A percentile compares a stretch with the other conserved stretches of the same genome.
Conservation (phyloP, 169 alveolate species). For the Eimeria necatrix region DNA sequence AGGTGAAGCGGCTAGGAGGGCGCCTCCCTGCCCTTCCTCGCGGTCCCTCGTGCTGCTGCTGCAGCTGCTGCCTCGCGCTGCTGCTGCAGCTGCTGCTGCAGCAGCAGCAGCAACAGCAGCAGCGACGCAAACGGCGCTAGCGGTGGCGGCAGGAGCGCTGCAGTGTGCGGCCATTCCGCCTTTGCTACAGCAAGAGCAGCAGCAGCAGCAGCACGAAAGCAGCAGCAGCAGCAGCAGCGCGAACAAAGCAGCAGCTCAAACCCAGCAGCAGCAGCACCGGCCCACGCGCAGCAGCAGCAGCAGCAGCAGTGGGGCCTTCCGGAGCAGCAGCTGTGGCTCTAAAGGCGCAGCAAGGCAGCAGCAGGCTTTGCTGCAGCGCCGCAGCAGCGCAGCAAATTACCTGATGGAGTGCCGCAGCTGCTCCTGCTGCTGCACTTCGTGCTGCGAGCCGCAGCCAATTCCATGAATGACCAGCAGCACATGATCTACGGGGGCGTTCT, state of each 20-base stretch:
- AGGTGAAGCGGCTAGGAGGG: background rate
- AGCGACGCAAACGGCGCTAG: background rate
- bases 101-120: background rate
- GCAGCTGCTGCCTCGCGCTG: background rate
- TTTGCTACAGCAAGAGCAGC: background rate
- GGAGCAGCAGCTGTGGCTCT: too few species aligned
- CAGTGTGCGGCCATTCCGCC: background rate
- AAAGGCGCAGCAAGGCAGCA: too few species aligned
- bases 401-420: conserved; percentile 55
- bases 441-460: conserved; percentile 75
- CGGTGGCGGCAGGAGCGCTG: background rate
- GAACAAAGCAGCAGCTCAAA: too few species aligned
- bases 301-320: too few species aligned
- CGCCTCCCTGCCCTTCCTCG: too few species aligned
- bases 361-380: background rate
- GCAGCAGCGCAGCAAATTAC: background rate
- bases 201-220: too few species aligned
- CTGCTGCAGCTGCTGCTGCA: background rate
- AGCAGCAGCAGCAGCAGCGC: too few species aligned
- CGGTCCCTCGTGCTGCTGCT: background rate
- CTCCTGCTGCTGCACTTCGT: conserved; percentile 51
- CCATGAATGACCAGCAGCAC: conserved; percentile 76
- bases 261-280: too few species aligned
- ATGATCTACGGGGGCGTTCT: conserved; percentile 52
- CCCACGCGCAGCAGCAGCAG: too few species aligned